These are phyloP conservation scores for Thymus quinquecostatus DNA, from an alignment of 257 asterid species.

Conservation along the genomic window DNA sequence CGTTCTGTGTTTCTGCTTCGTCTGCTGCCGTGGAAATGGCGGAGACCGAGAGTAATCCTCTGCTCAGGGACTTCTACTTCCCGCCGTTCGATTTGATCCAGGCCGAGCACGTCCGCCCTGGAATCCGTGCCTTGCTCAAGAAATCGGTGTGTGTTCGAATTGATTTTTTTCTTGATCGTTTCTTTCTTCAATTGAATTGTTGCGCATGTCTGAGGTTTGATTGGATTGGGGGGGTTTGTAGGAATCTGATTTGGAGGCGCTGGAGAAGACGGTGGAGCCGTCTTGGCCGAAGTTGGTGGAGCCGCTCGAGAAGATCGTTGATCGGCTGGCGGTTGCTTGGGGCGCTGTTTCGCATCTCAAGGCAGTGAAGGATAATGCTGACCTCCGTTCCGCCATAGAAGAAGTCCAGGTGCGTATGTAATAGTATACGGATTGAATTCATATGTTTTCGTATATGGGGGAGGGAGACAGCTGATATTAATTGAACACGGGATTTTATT, in stretches of 20 bases:
- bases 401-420: conserved; percentile 76
- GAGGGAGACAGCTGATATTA: conserved; percentile 12
- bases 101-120: conserved; percentile 88
- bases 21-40: conserved; percentile 37
- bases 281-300: conserved; percentile 96
- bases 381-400: conserved; percentile 92
- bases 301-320: conserved; percentile 85
- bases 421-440: not conserved
- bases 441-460: conserved; percentile 16
- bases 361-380: conserved; percentile 84
- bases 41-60: conserved; percentile 57
- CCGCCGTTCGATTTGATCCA: conserved; percentile 85
- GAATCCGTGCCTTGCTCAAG: conserved; percentile 77
- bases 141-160: conserved; percentile 45
- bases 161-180: not conserved
- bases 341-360: conserved; percentile 95
- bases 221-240: conserved; percentile 36
- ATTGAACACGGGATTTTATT: not conserved
- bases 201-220: conserved; percentile 8
- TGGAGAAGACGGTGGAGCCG: conserved; percentile 93
- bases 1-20: conserved; percentile 44
- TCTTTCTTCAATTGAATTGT: conserved; percentile 1
- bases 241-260: conserved; percentile 75
- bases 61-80: conserved; percentile 73
- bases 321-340: conserved; percentile 79